A percentile compares a stretch with the other conserved stretches of the same genome.
These are phyloP conservation scores for Salix purpurea DNA, from an alignment of 345 rosid genomes.

Conservation along the genomic window DNA sequence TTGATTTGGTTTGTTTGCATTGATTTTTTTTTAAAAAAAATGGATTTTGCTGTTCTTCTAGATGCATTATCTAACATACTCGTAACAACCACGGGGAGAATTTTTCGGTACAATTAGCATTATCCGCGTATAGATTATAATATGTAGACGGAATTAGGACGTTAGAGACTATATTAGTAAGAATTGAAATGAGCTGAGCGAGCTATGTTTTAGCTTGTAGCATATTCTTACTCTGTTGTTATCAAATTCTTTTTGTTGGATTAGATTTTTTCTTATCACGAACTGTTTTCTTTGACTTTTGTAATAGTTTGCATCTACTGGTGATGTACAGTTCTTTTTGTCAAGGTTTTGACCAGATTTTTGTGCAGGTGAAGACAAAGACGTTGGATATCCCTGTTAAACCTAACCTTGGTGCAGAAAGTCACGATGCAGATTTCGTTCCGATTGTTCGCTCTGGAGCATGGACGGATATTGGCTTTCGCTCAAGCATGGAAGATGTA, in stretches of 20 bases:
- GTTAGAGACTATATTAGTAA: neutral
- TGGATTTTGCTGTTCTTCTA: neutral
- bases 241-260: neutral
- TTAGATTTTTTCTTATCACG: neutral
- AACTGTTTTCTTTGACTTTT: neutral
- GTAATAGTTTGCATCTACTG: neutral
- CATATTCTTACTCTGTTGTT: neutral
- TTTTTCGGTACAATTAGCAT: neutral
- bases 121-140: neutral
- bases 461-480: conserved; percentile 65
- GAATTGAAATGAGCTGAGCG: neutral
- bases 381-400: conserved; percentile 38
- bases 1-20: neutral
- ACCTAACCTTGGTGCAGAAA: conserved; percentile 34
- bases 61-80: neutral
- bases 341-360: conserved; percentile 17
- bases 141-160: neutral
- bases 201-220: neutral
- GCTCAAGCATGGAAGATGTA: conserved; percentile 82
- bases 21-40: neutral
- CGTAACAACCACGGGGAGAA: neutral
- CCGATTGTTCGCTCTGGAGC: conserved; percentile 82
- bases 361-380: conserved; percentile 56
- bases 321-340: neutral
- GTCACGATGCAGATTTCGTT: conserved; percentile 37